Percentiles rank a stretch among this genome's conserved stretches.
These are phyloP conservation scores for Tricholoma furcatifolium DNA, from an alignment of 768 basidiomycete genomes.

Conservation along the genomic window DNA sequence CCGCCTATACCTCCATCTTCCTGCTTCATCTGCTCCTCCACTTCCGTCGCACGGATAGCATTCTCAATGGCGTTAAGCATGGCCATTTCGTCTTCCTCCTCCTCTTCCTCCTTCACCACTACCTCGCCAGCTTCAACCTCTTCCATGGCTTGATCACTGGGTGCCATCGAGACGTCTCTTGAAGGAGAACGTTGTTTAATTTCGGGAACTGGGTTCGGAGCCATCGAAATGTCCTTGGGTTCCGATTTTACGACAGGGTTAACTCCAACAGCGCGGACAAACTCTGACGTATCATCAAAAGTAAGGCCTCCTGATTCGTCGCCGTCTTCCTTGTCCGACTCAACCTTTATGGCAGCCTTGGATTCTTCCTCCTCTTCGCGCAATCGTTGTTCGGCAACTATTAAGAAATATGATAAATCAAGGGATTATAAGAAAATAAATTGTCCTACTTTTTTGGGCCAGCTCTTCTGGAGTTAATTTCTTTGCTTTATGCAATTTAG, in stretches of 20 bases:
- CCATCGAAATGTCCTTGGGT: conserved; percentile 32
- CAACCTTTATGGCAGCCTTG: conserved; percentile 35
- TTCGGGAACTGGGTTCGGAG: conserved; percentile 18
- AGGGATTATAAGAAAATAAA: not conserved
- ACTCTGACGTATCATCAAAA: conserved; percentile 97
- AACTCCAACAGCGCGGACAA: conserved; percentile 81
- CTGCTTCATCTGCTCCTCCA: conserved; percentile 40
- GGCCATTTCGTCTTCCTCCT: conserved; percentile 63
- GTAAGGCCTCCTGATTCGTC: conserved; percentile 61
- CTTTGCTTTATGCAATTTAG: conserved; percentile 74
- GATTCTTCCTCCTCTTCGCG: conserved; percentile 44
- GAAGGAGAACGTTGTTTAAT: conserved; percentile 39
- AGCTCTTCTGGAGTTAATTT: conserved; percentile 82
- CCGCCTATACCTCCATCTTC: conserved; percentile 43
- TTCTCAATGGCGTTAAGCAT: conserved; percentile 80
- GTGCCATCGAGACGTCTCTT: conserved; percentile 54
- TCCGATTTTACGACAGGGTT: conserved; percentile 56
- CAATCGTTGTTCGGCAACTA: conserved; percentile 65
- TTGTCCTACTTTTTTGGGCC: conserved; percentile 64
- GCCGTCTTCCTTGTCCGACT: conserved; percentile 36
- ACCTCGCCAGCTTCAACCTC: conserved; percentile 85
- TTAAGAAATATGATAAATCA: conserved; percentile 10
- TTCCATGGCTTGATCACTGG: conserved; percentile 61
- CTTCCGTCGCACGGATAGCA: conserved; percentile 62
- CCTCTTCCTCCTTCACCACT: conserved; percentile 75